Percentiles rank a stretch among this genome's conserved stretches.
These are phyloP conservation scores for Lipomyces yamanashiensis DNA, from an alignment of 805 yeast species.

Conservation along the genomic window DNA sequence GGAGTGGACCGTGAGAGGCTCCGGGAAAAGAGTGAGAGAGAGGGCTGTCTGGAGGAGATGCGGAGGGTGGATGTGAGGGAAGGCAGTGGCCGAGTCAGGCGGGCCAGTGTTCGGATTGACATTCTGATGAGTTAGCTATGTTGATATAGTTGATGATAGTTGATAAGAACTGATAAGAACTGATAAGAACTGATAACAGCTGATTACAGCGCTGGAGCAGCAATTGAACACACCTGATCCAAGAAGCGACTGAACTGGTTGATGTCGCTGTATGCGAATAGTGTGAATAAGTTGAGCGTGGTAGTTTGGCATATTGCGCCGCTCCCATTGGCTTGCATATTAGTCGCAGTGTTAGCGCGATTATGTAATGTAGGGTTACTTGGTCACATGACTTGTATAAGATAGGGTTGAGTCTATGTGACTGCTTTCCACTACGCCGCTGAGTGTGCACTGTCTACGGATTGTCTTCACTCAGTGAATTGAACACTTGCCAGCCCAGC, in stretches of 20 bases:
- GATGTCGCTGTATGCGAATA: not conserved
- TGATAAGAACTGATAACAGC: no score
- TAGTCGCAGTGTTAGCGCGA: not conserved
- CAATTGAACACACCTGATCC: no score
- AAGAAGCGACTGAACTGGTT: not conserved
- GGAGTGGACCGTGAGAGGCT: not conserved
- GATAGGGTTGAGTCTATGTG: not conserved
- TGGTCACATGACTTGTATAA: not conserved
- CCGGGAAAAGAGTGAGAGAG: not conserved
- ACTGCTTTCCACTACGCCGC: constrained; percentile 7
- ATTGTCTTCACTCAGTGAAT: not conserved
- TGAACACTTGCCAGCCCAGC: not conserved
- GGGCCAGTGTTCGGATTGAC: constrained; percentile 4
- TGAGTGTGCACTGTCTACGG: not conserved
- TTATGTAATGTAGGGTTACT: not conserved
- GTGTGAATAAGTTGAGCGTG: not conserved
- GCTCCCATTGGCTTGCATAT: constrained; percentile 14
- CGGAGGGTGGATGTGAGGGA: not conserved
- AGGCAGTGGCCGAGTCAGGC: not conserved
- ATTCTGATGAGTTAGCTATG: not conserved
- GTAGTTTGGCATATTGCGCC: not conserved
- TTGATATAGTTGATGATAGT: no score
- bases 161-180: no score
- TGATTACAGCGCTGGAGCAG: no score
- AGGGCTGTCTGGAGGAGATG: not conserved